Evolutionary conservation across 306 rosid species (phyloP), one percentile per base, ranked within the genome.

Genomic region (Elaeagnus macrophylla): DNA sequence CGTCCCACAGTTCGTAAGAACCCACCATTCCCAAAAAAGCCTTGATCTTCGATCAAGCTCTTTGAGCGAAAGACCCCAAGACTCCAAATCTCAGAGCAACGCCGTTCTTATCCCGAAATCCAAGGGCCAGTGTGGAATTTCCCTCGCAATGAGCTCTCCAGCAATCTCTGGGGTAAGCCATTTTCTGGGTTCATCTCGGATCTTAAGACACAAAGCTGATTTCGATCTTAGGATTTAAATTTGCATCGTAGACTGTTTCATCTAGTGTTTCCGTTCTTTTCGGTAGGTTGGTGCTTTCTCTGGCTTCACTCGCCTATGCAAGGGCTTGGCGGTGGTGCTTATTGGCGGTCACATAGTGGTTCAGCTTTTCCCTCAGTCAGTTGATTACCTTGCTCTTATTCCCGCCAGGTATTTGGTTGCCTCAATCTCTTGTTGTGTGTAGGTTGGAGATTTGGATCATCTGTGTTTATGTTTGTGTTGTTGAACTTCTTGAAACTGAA

Each of bases 241-340:
- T 25, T 25, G 32, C 4, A 25, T 25, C 4, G 4, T 25, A 2
- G 32, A 25, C 32, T 25, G 32, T 25, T 25, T 25, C 32, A 25
- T 25, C 4, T 25, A 5, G 32, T 25, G 32, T 25, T 25, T 25
- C 32, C 4, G 2, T 25, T 25, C 3, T 25, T 25, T 25, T 25
- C 32, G 32, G 32, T 25, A 25, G 32, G 32, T 25, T 37, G 74
- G 68, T 19, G 50, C 73, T 39, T 68, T 79, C 39, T 76, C 85
- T 37, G 94, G 95, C 38, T 82, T 82, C 67, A 85, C 95, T 39
- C 75, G 82, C 32, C 73, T 89, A 39, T 89, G 97, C 83, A 89
- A 89, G 50, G 97, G 97, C 20, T 74, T 89, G 0, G 77, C 89
- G 0, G 77, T 77, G 13, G 62, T 85, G 5, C 89, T 89, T 12